phyloP scores from a whole-genome alignment of 768 basidiomycete species.

The Calocera viscosa region DNA sequence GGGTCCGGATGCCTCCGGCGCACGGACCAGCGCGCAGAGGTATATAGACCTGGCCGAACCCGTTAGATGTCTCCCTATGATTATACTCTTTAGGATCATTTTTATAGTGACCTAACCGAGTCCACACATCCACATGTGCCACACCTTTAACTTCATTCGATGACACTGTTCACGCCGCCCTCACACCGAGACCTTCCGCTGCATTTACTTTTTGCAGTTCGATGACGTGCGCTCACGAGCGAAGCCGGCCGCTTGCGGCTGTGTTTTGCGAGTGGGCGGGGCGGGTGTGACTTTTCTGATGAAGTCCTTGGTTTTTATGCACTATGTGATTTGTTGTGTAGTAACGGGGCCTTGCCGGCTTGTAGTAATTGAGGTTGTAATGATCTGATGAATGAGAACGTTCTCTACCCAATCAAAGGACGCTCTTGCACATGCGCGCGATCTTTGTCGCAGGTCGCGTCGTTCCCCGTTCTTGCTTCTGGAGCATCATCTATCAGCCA shows the following conservation, averaged over 20 bases:
- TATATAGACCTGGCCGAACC: background rate
- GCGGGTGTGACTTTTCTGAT: slow-evolving; percentile 7
- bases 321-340: no score
- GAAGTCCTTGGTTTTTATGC: background rate
- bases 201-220: background rate
- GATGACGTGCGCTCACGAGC: slow-evolving; percentile 6
- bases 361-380: no score
- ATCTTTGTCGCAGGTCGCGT: no score
- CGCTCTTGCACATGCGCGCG: no score
- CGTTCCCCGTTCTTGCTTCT: no score
- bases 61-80: background rate
- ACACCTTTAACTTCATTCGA: slow-evolving; percentile 7
- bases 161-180: slow-evolving; percentile 6
- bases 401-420: no score
- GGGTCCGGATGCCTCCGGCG: background rate
- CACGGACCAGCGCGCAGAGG: slow-evolving; percentile 1
- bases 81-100: slow-evolving; percentile 10
- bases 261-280: background rate
- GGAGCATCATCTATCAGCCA: no score
- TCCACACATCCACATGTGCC: slow-evolving; percentile 7
- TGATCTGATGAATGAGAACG: no score
- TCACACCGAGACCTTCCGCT: background rate
- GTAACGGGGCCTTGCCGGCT: no score
- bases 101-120: slow-evolving; percentile 9
- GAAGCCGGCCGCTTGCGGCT: slow-evolving; percentile 7